Conservation (phyloP, 2,329 filamentous ascomycete species). For the Ascocoryne sarcoides region DNA sequence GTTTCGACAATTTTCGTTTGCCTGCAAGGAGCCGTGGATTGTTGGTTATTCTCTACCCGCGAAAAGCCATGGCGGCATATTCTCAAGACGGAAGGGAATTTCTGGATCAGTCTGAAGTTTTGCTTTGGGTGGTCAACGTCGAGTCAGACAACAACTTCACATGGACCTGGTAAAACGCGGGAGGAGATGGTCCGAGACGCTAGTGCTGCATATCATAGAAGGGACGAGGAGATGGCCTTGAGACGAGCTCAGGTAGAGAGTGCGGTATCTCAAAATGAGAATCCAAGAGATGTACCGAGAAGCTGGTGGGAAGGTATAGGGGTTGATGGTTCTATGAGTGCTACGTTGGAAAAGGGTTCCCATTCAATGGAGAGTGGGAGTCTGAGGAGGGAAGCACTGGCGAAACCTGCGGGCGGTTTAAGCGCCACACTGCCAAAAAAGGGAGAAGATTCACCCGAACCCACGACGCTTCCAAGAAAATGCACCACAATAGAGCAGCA, state of each 20-base stretch:
- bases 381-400: neutral
- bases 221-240: slow-evolving; percentile 38
- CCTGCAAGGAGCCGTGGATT: slow-evolving; percentile 59
- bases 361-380: slow-evolving; percentile 14
- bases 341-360: slow-evolving; percentile 18
- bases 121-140: slow-evolving; percentile 21
- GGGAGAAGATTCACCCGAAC: neutral
- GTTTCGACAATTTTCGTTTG: slow-evolving; percentile 49
- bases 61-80: slow-evolving; percentile 64
- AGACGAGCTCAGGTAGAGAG: slow-evolving; percentile 25
- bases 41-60: slow-evolving; percentile 56
- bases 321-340: slow-evolving; percentile 18
- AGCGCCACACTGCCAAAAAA: neutral
- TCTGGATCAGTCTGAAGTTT: slow-evolving; percentile 29
- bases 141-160: slow-evolving; percentile 24
- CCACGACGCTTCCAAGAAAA: neutral
- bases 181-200: slow-evolving; percentile 46
- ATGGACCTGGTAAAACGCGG: slow-evolving; percentile 36
- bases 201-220: slow-evolving; percentile 37
- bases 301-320: slow-evolving; percentile 29
- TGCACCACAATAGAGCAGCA: neutral
- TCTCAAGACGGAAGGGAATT: slow-evolving; percentile 32
- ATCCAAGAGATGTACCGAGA: neutral
- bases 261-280: slow-evolving; percentile 12
- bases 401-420: too few relatives aligned